These are phyloP conservation scores for Acanthamoeba royreba DNA, from an alignment of 208 protist genomes.

Conservation along the genomic window DNA sequence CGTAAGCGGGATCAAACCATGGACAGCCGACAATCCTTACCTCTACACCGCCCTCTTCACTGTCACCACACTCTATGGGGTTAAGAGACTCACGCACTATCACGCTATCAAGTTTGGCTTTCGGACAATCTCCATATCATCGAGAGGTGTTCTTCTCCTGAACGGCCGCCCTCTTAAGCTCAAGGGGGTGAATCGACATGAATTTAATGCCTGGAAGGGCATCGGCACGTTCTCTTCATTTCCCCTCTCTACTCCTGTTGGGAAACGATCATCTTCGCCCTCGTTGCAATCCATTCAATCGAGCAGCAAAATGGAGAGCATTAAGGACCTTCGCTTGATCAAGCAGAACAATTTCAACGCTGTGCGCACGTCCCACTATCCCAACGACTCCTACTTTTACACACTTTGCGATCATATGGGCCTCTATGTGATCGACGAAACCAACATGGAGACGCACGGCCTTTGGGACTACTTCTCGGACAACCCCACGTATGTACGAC, in stretches of 20 bases:
- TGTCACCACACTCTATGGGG: background rate
- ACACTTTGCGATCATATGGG: slow-evolving; percentile 61
- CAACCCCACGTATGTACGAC: background rate
- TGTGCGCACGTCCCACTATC: slow-evolving; percentile 71
- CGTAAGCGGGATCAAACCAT: background rate
- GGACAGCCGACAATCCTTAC: slow-evolving; percentile 53
- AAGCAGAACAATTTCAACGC: slow-evolving; percentile 73
- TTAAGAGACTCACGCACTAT: background rate
- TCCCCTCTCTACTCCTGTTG: background rate
- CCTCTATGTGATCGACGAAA: slow-evolving; percentile 70
- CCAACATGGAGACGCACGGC: slow-evolving; percentile 74
- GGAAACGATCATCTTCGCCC: background rate
- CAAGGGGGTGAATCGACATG: slow-evolving; percentile 27
- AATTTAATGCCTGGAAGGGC: slow-evolving; percentile 1
- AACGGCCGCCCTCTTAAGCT: slow-evolving; percentile 16
- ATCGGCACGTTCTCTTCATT: slow-evolving; percentile 2
- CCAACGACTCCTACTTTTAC: slow-evolving; percentile 57
- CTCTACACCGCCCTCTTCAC: slow-evolving; percentile 57
- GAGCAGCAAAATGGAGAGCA: slow-evolving; percentile 12
- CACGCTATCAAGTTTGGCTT: slow-evolving; percentile 47
- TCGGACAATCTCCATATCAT: background rate
- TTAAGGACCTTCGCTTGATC: slow-evolving; percentile 58
- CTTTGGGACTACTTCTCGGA: slow-evolving; percentile 5
- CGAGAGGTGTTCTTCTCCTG: background rate
- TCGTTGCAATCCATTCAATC: background rate